A percentile compares a stretch with the other conserved stretches of the same genome.
Conservation (phyloP, 2,329 filamentous ascomycete species). For the Graphium sp. region DNA sequence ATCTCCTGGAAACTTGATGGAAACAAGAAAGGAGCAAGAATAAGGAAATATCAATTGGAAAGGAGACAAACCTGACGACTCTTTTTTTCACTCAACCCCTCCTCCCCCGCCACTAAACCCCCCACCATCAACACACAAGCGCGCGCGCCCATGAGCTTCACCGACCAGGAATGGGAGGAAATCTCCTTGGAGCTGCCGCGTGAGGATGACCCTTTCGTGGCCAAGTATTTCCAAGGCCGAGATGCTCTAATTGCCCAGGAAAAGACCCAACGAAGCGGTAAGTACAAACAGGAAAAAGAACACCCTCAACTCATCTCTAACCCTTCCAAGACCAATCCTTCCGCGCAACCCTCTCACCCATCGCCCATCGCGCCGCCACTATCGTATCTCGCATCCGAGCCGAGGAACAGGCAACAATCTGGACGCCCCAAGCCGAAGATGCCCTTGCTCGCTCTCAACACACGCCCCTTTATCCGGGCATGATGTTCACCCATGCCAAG, state of each 20-base stretch:
- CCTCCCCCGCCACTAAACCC: too few species aligned
- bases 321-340: slow-evolving; percentile 42
- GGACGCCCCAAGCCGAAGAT: slow-evolving; percentile 61
- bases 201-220: slow-evolving; percentile 56
- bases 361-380: slow-evolving; percentile 58
- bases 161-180: slow-evolving; percentile 42
- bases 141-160: slow-evolving; percentile 25
- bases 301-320: slow-evolving; percentile 9
- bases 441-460: slow-evolving; percentile 43
- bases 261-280: slow-evolving; percentile 53
- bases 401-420: slow-evolving; percentile 59
- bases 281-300: slow-evolving; percentile 1
- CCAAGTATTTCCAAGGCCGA: slow-evolving; percentile 65
- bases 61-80: too few species aligned
- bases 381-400: slow-evolving; percentile 69
- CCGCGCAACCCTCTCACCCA: slow-evolving; percentile 57
- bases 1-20: too few species aligned
- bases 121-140: too few species aligned
- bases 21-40: too few species aligned
- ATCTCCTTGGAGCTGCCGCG: slow-evolving; percentile 37
- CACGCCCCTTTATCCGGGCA: slow-evolving; percentile 62
- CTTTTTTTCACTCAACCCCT: too few species aligned
- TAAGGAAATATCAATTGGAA: too few species aligned
- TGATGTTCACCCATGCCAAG: slow-evolving; percentile 85
- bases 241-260: slow-evolving; percentile 65